phyloP scores from a whole-genome alignment of 257 asterid species.

The Scutellaria barbata region DNA sequence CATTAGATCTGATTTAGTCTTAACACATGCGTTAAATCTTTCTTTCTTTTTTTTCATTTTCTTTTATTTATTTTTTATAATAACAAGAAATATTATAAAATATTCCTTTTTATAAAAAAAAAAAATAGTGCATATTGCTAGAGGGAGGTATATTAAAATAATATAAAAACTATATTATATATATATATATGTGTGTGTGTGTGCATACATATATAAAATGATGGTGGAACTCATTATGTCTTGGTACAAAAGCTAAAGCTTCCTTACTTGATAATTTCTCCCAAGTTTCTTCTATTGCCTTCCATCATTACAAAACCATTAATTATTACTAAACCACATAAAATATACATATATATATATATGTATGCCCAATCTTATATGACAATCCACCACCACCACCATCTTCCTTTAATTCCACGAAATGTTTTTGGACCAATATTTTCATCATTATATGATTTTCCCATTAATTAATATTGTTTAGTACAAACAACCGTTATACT shows the following conservation, averaged over 20 bases:
- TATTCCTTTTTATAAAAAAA: no score
- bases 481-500: neutral
- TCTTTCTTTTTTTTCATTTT: no score
- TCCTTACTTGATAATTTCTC: constrained; percentile 31
- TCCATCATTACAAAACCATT: constrained; percentile 49
- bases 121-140: no score
- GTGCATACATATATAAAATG: neutral
- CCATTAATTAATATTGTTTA: neutral
- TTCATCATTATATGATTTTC: neutral
- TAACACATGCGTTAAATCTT: no score
- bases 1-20: no score
- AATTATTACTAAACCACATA: neutral
- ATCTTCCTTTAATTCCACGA: constrained; percentile 47
- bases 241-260: constrained; percentile 53
- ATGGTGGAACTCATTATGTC: constrained; percentile 54
- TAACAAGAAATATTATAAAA: no score
- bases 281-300: constrained; percentile 36
- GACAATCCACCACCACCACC: constrained; percentile 39
- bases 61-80: no score
- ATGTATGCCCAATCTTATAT: constrained; percentile 42
- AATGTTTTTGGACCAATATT: constrained; percentile 16
- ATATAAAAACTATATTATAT: neutral
- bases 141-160: neutral
- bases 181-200: no score
- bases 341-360: neutral